Evolutionary conservation across 306 rosid genomes (phyloP).

Genomic region (Nissolia schottii): DNA sequence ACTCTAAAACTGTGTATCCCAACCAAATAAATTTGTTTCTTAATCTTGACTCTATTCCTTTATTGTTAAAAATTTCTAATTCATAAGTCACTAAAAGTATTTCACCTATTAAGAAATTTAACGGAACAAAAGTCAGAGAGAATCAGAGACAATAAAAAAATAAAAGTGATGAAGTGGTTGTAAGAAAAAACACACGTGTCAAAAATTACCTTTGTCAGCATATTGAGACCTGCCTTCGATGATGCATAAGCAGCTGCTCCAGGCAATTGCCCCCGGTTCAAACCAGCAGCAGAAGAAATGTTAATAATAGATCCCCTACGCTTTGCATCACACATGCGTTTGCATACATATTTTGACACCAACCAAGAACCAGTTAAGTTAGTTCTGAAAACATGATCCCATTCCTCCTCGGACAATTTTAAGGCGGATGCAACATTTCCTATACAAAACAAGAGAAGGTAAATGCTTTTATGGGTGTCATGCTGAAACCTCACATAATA

Average conservation of each 20-base stretch:
- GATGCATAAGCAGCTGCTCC: conserved; percentile 64
- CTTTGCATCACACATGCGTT: conserved; percentile 47
- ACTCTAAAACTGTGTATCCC: background rate
- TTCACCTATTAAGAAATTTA: background rate
- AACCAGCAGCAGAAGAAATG: conserved; percentile 63
- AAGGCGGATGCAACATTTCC: conserved; percentile 64
- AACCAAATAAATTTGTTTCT: background rate
- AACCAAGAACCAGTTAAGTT: conserved; percentile 75
- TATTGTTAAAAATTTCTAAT: background rate
- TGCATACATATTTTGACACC: conserved; percentile 65
- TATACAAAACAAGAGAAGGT: conserved; percentile 4
- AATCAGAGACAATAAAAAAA: background rate
- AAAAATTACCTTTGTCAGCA: conserved; percentile 54
- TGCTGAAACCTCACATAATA: background rate
- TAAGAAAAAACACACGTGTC: background rate
- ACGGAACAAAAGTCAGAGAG: background rate
- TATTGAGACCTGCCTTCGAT: conserved; percentile 59
- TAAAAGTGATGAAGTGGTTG: background rate
- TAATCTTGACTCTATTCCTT: background rate
- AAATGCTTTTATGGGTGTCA: background rate
- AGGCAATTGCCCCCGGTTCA: conserved; percentile 59
- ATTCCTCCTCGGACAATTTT: conserved; percentile 65
- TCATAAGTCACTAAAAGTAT: background rate
- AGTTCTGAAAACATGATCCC: conserved; percentile 53
- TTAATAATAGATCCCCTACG: conserved; percentile 63